Conservation (phyloP, 2,329 filamentous ascomycete genomes). For the Paecilomyces sp. region DNA sequence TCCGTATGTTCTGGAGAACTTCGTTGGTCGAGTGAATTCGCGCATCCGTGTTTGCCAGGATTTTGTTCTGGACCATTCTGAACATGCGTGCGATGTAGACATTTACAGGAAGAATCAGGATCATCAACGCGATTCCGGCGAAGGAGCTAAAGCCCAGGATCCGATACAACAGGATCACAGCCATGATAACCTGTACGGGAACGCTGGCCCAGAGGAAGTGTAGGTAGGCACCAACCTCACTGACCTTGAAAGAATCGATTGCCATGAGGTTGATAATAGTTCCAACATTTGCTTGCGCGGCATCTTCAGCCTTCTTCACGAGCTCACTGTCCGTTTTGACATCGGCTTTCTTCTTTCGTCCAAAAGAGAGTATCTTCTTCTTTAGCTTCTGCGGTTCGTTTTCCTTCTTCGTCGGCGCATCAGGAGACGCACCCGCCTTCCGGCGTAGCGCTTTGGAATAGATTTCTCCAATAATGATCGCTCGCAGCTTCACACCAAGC, state of each 20-base stretch:
- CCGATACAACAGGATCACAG: constrained; percentile 73
- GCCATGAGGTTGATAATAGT: constrained; percentile 99
- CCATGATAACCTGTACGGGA: constrained; percentile 78
- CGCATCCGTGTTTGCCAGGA: constrained; percentile 88
- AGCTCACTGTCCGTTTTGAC: constrained; percentile 13
- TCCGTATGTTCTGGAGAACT: constrained; percentile 91
- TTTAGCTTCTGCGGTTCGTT: constrained; percentile 34
- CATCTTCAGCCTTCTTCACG: constrained; percentile 25
- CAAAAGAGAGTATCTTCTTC: constrained; percentile 46
- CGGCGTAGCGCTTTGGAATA: constrained; percentile 92
- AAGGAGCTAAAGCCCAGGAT: constrained; percentile 92
- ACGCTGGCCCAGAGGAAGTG: constrained; percentile 93
- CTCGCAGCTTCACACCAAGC: constrained; percentile 85
- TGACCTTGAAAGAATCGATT: constrained; percentile 97
- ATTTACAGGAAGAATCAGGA: constrained; percentile 81
- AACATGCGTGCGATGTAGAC: constrained; percentile 83
- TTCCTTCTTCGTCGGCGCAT: constrained; percentile 62
- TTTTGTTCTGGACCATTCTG: constrained; percentile 77
- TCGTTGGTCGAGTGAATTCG: constrained; percentile 96
- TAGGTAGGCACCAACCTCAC: constrained; percentile 87
- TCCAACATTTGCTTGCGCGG: constrained; percentile 81
- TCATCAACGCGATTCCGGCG: constrained; percentile 86
- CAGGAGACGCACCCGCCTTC: constrained; percentile 72
- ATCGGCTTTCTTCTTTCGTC: constrained; percentile 44
- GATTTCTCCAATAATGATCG: constrained; percentile 94